Base-by-base conservation (phyloP, 192 early-diverging fungal species). In the Paraglomus occultum region DNA sequence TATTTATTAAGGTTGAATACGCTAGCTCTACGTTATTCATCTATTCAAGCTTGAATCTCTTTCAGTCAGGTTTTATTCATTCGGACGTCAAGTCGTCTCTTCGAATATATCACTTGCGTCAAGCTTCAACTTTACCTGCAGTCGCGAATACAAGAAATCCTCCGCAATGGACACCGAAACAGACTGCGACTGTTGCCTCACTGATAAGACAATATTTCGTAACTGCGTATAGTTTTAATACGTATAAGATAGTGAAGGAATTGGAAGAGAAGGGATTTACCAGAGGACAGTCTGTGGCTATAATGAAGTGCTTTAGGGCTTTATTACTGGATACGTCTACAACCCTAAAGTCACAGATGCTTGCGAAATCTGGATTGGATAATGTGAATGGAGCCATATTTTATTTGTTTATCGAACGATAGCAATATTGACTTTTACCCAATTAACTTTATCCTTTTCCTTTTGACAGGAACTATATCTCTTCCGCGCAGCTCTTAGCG, bases 401-500 rank as follows among this genome's bases (percentile, higher is more conserved):
- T 38, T 12, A 72, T 42, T 31, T 18, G 5, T 39, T 38, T 3
- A 8, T 11, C 45, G 39, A 49, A 18, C 12, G 20, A 20, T 15
- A 6, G 8, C 17, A 58, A 49, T 38, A 70, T 1, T 31, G 18
- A 38, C 23, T 72, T 43, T 51, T 17, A 15, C 51, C 23, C 15
- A 39, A 15, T 43, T 17, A 53, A 51, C 64, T n/a, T n/a, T n/a
- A n/a, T n/a, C 60, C 22, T 57, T 71, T 44, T 67, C n/a, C 59
- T 23, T 48, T 38, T 65, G 11, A 52, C 40, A 82, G 79, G 86
- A 91, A 66, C 80, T 87, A 0, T 95, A 95, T 68, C 67, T 93
- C 60, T 92, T 90, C 79, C 89, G 91, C 57, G 89, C 92, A 8
- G 88, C 91, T 10, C 79, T 96, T 50, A 85, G 89, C 38, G 92